Evolutionary conservation across 2,329 filamentous ascomycete species (phyloP).

Genomic region (Capronia coronata): DNA sequence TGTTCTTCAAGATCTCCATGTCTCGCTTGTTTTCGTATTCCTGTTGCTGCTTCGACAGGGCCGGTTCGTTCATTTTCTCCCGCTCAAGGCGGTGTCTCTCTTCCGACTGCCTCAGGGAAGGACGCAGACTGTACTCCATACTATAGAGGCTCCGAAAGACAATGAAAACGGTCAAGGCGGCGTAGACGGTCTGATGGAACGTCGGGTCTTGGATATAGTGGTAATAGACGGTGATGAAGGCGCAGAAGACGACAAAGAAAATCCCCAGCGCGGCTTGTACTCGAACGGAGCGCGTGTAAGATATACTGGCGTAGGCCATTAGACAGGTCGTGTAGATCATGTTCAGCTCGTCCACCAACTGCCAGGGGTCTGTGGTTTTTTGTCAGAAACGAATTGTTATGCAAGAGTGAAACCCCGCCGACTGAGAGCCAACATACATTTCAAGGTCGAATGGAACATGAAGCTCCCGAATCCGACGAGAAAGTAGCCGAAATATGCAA

Average conservation of each 20-base stretch:
- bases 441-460: constrained; percentile 58
- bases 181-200: constrained; percentile 78
- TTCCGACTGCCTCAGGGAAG: constrained; percentile 48
- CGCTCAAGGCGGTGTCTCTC: constrained; percentile 40
- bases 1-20: constrained; percentile 53
- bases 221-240: constrained; percentile 72
- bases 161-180: constrained; percentile 62
- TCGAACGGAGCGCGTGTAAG: constrained; percentile 53
- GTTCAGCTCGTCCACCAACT: constrained; percentile 62
- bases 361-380: constrained; percentile 58
- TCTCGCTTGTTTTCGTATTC: constrained; percentile 51
- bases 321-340: constrained; percentile 68
- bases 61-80: constrained; percentile 34
- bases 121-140: constrained; percentile 63
- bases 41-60: constrained; percentile 41
- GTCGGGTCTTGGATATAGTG: constrained; percentile 73
- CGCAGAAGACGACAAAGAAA: constrained; percentile 50
- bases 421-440: constrained; percentile 51
- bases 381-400: neutral
- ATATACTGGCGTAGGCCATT: constrained; percentile 68
- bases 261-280: constrained; percentile 53
- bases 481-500: constrained; percentile 59
- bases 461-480: constrained; percentile 57
- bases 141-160: constrained; percentile 68
- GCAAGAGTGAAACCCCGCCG: no score